phyloP scores from a whole-genome alignment of 202 grass and related monocot species.

The Setaria italica region DNA sequence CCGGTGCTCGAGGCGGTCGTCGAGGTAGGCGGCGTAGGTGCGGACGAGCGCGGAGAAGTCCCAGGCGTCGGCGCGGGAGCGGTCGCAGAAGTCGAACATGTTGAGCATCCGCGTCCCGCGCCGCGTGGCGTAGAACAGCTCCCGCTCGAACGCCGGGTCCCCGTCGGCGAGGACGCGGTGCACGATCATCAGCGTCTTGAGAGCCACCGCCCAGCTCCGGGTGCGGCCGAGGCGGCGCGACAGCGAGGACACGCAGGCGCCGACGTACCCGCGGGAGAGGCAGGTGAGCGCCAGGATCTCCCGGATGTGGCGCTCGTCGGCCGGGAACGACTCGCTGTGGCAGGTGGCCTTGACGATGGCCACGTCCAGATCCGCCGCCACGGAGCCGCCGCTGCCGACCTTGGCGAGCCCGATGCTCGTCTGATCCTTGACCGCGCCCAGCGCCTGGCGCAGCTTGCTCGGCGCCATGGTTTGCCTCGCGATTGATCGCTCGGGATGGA shows the following conservation, averaged over 20 bases:
- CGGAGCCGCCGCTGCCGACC: conserved; percentile 54
- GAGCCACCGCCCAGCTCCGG: conserved; percentile 77
- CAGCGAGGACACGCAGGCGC: conserved; percentile 60
- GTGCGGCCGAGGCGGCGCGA: conserved; percentile 72
- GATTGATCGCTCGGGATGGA: neutral
- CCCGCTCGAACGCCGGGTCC: conserved; percentile 65
- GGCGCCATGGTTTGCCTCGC: conserved; percentile 54
- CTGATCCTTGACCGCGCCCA: conserved; percentile 91
- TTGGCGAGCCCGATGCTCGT: conserved; percentile 91
- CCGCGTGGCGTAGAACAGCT: conserved; percentile 82
- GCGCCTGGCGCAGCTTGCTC: conserved; percentile 78
- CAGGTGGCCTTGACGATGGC: conserved; percentile 83
- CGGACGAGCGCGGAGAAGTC: conserved; percentile 91
- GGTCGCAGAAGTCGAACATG: conserved; percentile 89
- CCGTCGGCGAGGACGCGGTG: conserved; percentile 86
- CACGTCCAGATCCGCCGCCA: conserved; percentile 77
- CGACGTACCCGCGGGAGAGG: conserved; percentile 57
- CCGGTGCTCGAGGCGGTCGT: conserved; percentile 63
- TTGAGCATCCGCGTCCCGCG: conserved; percentile 92
- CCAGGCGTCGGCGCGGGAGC: conserved; percentile 68
- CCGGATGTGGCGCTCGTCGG: conserved; percentile 76
- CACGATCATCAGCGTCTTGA: conserved; percentile 83
- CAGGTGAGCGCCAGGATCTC: conserved; percentile 79
- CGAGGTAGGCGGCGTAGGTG: conserved; percentile 80
- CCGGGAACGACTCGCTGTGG: conserved; percentile 81